Conservation (phyloP, 1,284 basidiomycete genomes). For the Cystobasidium sp. region DNA sequence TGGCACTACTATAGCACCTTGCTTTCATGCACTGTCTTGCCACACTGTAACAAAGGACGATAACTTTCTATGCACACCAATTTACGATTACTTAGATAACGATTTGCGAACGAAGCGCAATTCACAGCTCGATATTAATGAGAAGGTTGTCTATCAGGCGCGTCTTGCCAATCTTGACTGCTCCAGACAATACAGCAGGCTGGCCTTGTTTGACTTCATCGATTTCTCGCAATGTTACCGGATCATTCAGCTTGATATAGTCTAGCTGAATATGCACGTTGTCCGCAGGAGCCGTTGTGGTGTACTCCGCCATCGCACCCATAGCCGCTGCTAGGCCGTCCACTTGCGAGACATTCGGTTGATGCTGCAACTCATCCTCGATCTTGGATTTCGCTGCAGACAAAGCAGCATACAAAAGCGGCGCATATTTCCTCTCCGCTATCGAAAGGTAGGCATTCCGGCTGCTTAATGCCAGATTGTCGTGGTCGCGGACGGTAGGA, state of each 20-base stretch:
- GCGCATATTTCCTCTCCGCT: slow-evolving; percentile 70
- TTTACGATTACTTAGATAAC: too few relatives aligned
- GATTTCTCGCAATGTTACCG: slow-evolving; percentile 65
- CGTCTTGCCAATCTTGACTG: slow-evolving; percentile 83
- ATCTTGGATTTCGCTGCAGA: slow-evolving; percentile 66
- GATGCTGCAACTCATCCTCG: slow-evolving; percentile 53
- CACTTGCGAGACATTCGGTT: slow-evolving; percentile 23
- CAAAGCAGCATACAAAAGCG: slow-evolving; percentile 74
- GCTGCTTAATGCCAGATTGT: slow-evolving; percentile 82
- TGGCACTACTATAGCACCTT: too few relatives aligned
- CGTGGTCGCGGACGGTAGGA: slow-evolving; percentile 72
- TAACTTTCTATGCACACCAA: too few relatives aligned
- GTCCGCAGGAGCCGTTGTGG: slow-evolving; percentile 56
- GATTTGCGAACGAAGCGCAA: background rate
- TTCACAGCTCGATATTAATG: slow-evolving; percentile 59
- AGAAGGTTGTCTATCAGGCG: slow-evolving; percentile 92
- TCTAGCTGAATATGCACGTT: slow-evolving; percentile 70
- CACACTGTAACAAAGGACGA: too few relatives aligned
- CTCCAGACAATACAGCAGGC: slow-evolving; percentile 81
- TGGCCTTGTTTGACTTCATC: slow-evolving; percentile 50
- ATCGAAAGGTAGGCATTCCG: slow-evolving; percentile 82
- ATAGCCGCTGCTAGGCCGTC: slow-evolving; percentile 38
- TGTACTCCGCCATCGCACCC: slow-evolving; percentile 53
- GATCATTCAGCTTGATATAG: slow-evolving; percentile 88
- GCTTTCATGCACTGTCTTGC: too few relatives aligned